phyloP scores from a whole-genome alignment of 306 rosid genomes.

The Castanea mollissima region DNA sequence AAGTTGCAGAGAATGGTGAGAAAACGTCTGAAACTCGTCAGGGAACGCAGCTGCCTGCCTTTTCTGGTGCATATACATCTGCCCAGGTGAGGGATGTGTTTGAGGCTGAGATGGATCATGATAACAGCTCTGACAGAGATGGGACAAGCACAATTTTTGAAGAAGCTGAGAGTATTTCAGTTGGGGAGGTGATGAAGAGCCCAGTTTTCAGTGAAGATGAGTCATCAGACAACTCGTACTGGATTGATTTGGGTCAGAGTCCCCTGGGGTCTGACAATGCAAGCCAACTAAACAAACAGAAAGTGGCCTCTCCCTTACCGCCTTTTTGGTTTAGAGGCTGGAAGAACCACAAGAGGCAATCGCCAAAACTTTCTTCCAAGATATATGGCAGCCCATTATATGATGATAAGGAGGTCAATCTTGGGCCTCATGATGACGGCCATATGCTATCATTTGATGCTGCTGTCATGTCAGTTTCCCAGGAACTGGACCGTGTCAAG shows the following conservation, averaged over 20 bases:
- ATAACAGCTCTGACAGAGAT: conserved; percentile 84
- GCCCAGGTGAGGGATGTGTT: conserved; percentile 92
- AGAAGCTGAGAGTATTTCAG: conserved; percentile 80
- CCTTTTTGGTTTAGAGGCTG: conserved; percentile 71
- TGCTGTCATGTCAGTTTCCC: conserved; percentile 76
- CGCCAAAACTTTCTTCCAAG: conserved; percentile 69
- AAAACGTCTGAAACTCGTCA: conserved; percentile 59
- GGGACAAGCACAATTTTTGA: conserved; percentile 94
- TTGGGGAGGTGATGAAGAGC: conserved; percentile 96
- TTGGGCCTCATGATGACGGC: conserved; percentile 47
- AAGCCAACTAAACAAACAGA: conserved; percentile 55
- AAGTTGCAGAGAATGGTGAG: conserved; percentile 38
- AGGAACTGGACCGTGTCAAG: conserved; percentile 71
- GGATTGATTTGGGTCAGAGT: conserved; percentile 98
- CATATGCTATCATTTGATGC: conserved; percentile 84
- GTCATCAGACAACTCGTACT: conserved; percentile 82
- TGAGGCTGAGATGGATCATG: conserved; percentile 90
- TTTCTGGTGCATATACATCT: conserved; percentile 87
- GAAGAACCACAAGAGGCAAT: conserved; percentile 51
- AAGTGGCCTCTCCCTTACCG: conserved; percentile 76
- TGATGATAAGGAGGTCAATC: conserved; percentile 57
- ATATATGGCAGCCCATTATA: conserved; percentile 75
- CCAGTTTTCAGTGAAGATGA: conserved; percentile 96
- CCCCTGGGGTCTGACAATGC: conserved; percentile 74
- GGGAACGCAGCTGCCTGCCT: conserved; percentile 78